Evolutionary conservation across 371 early-diverging fungal species (phyloP).

Genomic region (Smittium culicis): DNA sequence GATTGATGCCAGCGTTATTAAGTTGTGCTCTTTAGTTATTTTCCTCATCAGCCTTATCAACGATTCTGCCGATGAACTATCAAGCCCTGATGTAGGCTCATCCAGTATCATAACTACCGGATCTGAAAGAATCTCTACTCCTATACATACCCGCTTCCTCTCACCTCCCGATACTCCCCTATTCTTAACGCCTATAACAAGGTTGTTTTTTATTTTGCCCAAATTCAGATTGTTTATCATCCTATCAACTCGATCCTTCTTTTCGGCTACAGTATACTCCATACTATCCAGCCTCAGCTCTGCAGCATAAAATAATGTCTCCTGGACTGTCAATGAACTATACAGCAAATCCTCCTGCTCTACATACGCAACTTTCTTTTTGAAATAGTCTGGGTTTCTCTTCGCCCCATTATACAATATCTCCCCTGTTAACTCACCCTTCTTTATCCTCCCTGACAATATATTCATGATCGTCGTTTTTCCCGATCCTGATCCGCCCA

Average conservation of each 20-base stretch:
- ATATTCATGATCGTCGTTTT: conserved; percentile 46
- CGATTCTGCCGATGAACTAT: conserved; percentile 52
- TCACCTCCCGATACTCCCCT: conserved; percentile 75
- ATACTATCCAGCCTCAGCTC: conserved; percentile 47
- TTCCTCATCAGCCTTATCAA: conserved; percentile 42
- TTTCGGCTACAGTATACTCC: conserved; percentile 34
- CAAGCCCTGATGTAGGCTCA: conserved; percentile 70
- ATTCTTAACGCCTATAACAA: conserved; percentile 46
- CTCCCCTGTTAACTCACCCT: conserved; percentile 42
- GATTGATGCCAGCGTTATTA: conserved; percentile 60
- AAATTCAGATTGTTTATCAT: conserved; percentile 47
- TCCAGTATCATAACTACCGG: conserved; percentile 40
- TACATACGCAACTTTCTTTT: conserved; percentile 46
- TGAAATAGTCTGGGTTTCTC: conserved; percentile 38
- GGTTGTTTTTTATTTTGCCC: conserved; percentile 40
- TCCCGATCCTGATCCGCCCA: conserved; percentile 67
- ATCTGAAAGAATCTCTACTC: conserved; percentile 61
- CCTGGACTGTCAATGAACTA: conserved; percentile 37
- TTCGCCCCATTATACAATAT: conserved; percentile 44
- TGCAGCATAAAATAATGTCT: conserved; percentile 44
- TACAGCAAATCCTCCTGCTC: conserved; percentile 29
- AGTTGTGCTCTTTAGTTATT: conserved; percentile 40
- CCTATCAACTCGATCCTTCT: conserved; percentile 37
- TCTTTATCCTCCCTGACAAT: conserved; percentile 36
- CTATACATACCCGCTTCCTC: conserved; percentile 70